phyloP scores from a whole-genome alignment of 1,284 basidiomycete species.

The Tylopilus sp. region DNA sequence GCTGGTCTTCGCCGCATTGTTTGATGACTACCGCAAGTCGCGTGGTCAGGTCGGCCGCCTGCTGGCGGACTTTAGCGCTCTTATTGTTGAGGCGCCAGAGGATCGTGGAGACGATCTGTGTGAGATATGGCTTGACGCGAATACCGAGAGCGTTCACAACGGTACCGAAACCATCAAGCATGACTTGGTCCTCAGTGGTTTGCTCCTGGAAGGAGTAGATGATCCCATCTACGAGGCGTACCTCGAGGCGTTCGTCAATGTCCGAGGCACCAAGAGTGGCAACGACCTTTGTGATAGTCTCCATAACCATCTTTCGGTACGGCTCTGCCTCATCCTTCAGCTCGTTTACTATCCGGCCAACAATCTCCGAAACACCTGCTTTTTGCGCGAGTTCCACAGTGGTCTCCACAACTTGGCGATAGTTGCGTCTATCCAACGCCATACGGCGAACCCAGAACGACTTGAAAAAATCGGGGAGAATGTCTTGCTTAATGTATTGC shows the following conservation, averaged over 20 bases:
- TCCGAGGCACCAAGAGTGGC: slow-evolving; percentile 91
- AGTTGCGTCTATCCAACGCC: slow-evolving; percentile 96
- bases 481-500: slow-evolving; percentile 92
- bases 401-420: slow-evolving; percentile 96
- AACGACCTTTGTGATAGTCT: slow-evolving; percentile 97
- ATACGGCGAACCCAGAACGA: slow-evolving; percentile 97
- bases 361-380: slow-evolving; percentile 92
- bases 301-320: slow-evolving; percentile 99
- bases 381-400: slow-evolving; percentile 98
- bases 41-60: slow-evolving; percentile 95
- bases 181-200: slow-evolving; percentile 96
- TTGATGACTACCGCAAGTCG: slow-evolving; percentile 97
- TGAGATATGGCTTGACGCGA: slow-evolving; percentile 98
- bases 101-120: slow-evolving; percentile 98
- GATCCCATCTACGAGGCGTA: slow-evolving; percentile 93
- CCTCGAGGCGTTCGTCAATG: slow-evolving; percentile 93
- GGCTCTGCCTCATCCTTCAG: slow-evolving; percentile 96
- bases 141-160: slow-evolving; percentile 95
- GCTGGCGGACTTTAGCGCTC: slow-evolving; percentile 97
- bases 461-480: slow-evolving; percentile 99
- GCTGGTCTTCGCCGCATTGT: slow-evolving; percentile 94
- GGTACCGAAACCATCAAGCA: slow-evolving; percentile 97
- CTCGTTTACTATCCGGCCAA: slow-evolving; percentile 92
- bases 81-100: slow-evolving; percentile 99
- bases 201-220: slow-evolving; percentile 99